Evolutionary conservation across 257 asterid genomes (phyloP).

Genomic region (Lantana camara): DNA sequence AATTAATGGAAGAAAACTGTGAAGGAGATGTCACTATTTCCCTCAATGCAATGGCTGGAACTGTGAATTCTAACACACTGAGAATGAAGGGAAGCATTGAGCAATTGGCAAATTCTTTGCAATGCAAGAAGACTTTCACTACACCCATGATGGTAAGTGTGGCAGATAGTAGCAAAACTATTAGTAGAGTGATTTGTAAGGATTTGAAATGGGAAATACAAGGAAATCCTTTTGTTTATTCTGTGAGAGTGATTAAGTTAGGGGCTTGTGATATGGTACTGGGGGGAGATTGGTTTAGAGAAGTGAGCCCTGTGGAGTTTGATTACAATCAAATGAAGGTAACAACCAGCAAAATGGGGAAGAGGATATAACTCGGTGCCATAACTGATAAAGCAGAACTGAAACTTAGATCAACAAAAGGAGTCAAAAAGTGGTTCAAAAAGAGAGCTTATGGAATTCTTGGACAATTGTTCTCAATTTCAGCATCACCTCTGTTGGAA

Average conservation of each 20-base stretch:
- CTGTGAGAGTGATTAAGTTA: not conserved
- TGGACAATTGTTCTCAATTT: no score
- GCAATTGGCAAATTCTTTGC: not conserved
- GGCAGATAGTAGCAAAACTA: not conserved
- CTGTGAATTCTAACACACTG: not conserved
- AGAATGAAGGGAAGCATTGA: not conserved
- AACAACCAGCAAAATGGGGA: not conserved
- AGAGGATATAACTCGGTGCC: no score
- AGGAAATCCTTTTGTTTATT: not conserved
- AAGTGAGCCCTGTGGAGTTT: not conserved
- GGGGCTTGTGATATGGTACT: not conserved
- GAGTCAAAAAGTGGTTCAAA: no score
- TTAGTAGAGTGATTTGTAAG: not conserved
- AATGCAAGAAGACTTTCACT: not conserved
- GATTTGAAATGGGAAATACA: not conserved
- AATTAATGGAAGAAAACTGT: no score
- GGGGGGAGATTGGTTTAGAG: not conserved
- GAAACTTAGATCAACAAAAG: no score
- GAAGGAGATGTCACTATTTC: not conserved
- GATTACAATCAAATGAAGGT: not conserved
- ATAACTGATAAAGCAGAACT: no score
- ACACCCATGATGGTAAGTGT: not conserved
- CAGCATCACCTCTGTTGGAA: no score
- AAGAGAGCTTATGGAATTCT: no score
- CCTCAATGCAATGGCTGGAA: not conserved